Evolutionary conservation across 306 rosid species (phyloP).

Genomic region (Cucurbita ficifolia): DNA sequence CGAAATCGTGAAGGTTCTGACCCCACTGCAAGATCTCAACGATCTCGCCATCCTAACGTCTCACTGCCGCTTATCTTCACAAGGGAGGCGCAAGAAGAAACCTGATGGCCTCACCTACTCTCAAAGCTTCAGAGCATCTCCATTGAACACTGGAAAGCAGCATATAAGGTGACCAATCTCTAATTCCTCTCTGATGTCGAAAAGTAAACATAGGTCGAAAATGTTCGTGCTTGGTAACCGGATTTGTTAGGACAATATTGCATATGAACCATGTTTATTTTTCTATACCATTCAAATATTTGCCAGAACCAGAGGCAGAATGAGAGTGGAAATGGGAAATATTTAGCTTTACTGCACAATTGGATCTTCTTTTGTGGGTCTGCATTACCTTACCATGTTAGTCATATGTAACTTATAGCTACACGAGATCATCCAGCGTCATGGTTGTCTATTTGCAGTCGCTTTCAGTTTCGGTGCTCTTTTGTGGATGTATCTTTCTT

Average conservation of each 20-base stretch:
- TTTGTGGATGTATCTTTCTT: neutral
- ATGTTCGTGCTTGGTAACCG: neutral
- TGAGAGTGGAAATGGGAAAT: neutral
- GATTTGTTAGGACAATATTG: neutral
- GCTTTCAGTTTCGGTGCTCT: neutral
- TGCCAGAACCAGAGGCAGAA: neutral
- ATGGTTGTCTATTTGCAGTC: neutral
- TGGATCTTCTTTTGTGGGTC: neutral
- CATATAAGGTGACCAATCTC: slow-evolving; percentile 4
- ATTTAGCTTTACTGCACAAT: neutral
- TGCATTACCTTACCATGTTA: neutral
- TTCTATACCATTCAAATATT: neutral
- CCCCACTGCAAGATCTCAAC: slow-evolving; percentile 70
- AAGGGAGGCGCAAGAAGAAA: slow-evolving; percentile 38
- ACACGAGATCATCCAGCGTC: neutral
- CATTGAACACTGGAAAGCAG: slow-evolving; percentile 61
- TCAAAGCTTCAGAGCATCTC: slow-evolving; percentile 65
- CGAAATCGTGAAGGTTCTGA: slow-evolving; percentile 66
- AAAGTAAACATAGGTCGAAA: neutral
- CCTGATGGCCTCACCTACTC: slow-evolving; percentile 47
- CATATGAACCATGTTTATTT: neutral
- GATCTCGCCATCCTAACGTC: slow-evolving; percentile 68
- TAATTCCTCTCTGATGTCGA: neutral
- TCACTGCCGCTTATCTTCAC: slow-evolving; percentile 65
- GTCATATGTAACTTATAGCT: neutral